These are phyloP conservation scores for Pisolithus marmoratus DNA, from an alignment of 768 basidiomycete species.

Conservation along the genomic window DNA sequence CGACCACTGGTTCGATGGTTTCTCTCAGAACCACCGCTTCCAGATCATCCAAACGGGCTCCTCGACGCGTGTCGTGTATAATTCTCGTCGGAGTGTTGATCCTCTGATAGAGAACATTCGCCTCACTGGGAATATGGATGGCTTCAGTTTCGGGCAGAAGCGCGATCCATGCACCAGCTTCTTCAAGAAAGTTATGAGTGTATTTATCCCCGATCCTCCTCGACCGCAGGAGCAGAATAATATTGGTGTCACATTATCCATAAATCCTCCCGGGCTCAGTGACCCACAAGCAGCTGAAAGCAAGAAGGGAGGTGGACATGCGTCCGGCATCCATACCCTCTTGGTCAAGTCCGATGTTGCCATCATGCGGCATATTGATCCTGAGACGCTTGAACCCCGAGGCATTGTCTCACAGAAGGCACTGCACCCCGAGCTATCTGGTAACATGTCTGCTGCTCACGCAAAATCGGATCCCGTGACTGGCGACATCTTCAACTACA, in stretches of 20 bases:
- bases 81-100: conserved; percentile 26
- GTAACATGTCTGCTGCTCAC: conserved; percentile 31
- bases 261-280: conserved; percentile 23
- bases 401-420: conserved; percentile 20
- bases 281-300: conserved; percentile 15
- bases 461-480: conserved; percentile 31
- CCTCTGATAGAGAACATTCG: conserved; percentile 25
- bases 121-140: conserved; percentile 14
- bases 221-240: conserved; percentile 9
- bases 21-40: conserved; percentile 36
- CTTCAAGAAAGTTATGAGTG: conserved; percentile 25
- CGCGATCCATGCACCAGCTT: conserved; percentile 27
- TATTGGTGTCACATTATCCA: conserved; percentile 25
- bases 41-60: conserved; percentile 25
- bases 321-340: conserved; percentile 20
- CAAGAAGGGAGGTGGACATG: conserved; percentile 19
- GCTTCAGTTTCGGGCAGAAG: conserved; percentile 25
- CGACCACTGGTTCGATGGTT: conserved; percentile 39
- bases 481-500: conserved; percentile 34
- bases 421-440: conserved; percentile 30
- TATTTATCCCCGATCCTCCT: conserved; percentile 19
- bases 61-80: conserved; percentile 28
- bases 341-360: conserved; percentile 29
- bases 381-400: conserved; percentile 34
- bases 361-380: conserved; percentile 28